Evolutionary conservation across 2,329 filamentous ascomycete species (phyloP).

Genomic region (Penicillium glabrum): DNA sequence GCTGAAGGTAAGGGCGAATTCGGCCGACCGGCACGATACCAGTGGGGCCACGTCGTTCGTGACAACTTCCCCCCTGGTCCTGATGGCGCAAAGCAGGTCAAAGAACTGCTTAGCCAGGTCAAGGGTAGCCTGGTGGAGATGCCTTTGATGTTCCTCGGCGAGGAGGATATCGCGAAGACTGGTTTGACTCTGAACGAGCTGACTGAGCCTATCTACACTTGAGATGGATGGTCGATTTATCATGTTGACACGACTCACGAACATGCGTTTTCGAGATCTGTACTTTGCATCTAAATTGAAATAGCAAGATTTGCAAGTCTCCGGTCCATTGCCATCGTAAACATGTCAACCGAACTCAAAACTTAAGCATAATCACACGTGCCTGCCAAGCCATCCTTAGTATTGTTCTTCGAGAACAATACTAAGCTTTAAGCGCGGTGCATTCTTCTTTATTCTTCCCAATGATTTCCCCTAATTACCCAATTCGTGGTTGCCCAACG

Average conservation of each 20-base stretch:
- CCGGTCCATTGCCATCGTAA: not conserved
- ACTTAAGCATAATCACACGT: not conserved
- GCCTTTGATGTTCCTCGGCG: constrained; percentile 82
- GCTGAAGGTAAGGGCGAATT: constrained; percentile 47
- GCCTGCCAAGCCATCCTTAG: not conserved
- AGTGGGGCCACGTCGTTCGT: constrained; percentile 84
- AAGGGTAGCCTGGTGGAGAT: constrained; percentile 80
- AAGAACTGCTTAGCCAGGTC: constrained; percentile 66
- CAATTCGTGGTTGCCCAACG: not conserved
- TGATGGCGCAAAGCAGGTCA: constrained; percentile 70
- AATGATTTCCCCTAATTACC: not conserved
- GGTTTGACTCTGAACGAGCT: constrained; percentile 71
- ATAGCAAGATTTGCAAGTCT: not conserved
- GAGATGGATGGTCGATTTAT: constrained; percentile 12
- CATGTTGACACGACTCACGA: not conserved
- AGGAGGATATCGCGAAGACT: constrained; percentile 82
- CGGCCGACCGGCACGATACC: constrained; percentile 56
- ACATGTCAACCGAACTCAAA: too few relatives aligned
- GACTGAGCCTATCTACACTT: constrained; percentile 72
- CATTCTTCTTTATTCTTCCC: not conserved
- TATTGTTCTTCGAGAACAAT: constrained; percentile 1
- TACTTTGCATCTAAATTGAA: not conserved
- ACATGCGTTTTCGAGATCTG: not conserved
- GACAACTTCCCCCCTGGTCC: constrained; percentile 65
- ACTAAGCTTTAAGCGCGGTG: not conserved